Percentiles rank a stretch among this genome's conserved stretches.
Evolutionary conservation across 768 basidiomycete species (phyloP).

Genomic region (Termitomyces sp.): DNA sequence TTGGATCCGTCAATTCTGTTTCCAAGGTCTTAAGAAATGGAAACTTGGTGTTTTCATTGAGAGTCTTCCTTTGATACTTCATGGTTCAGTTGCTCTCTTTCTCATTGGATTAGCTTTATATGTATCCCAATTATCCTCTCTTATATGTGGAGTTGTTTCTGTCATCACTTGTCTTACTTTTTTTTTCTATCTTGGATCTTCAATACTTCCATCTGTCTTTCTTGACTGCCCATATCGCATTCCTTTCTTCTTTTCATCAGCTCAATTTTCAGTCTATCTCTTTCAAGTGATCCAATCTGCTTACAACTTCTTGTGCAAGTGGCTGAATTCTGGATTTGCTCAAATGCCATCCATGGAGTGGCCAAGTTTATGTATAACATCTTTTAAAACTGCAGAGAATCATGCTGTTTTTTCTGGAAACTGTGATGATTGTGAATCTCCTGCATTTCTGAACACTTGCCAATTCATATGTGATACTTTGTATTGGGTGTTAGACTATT

Average conservation of each 20-base stretch:
- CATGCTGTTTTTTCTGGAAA: neutral
- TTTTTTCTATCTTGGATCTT: neutral
- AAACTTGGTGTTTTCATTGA: neutral
- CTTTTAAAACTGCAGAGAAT: neutral
- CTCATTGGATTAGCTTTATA: neutral
- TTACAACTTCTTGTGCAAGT: neutral
- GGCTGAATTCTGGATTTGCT: neutral
- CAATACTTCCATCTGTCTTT: neutral
- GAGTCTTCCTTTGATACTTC: neutral
- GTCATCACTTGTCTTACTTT: neutral
- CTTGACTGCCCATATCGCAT: neutral
- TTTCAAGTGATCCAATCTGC: neutral
- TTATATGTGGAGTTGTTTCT: neutral
- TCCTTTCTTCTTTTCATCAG: neutral
- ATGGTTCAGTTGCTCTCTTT: neutral
- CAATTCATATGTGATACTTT: neutral
- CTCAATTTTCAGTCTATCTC: neutral
- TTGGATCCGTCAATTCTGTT: neutral
- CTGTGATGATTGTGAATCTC: no score
- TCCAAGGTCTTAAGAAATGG: neutral
- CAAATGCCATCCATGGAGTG: neutral
- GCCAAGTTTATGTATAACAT: neutral
- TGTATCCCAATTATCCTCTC: neutral
- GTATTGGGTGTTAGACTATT: neutral
- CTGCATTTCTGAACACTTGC: neutral